Evolutionary conservation across 441 rosid species (phyloP).

Genomic region (Monsonia emarginata): DNA sequence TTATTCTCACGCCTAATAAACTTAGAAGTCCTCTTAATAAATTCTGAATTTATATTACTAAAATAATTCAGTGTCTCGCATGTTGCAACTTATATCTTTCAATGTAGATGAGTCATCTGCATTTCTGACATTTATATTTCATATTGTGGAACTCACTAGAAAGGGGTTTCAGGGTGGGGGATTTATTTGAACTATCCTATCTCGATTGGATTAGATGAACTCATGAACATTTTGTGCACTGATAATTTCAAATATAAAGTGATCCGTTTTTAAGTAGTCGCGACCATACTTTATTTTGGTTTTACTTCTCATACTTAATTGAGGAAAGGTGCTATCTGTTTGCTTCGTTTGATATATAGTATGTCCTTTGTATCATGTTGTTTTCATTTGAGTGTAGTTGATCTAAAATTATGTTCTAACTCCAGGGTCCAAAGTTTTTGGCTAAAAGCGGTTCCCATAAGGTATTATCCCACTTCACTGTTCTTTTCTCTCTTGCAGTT

Average conservation of each 20-base stretch:
- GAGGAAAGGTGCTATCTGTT: neutral
- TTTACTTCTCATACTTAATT: neutral
- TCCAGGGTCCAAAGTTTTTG: conserved; percentile 46
- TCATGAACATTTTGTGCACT: neutral
- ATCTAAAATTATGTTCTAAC: conserved; percentile 14
- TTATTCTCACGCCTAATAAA: neutral
- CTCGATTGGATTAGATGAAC: neutral
- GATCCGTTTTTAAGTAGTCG: neutral
- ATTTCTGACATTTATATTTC: neutral
- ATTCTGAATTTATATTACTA: neutral
- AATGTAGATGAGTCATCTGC: neutral
- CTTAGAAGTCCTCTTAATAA: neutral
- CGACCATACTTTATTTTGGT: neutral
- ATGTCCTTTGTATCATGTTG: neutral
- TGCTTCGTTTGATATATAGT: conserved; percentile 1
- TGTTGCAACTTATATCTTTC: neutral
- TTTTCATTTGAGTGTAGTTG: conserved; percentile 11
- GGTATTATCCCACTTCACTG: conserved; percentile 26
- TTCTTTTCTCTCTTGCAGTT: conserved; percentile 6
- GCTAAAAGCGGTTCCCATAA: conserved; percentile 55
- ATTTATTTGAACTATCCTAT: neutral
- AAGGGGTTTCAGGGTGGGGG: neutral
- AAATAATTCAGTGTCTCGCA: neutral
- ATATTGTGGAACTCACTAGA: neutral
- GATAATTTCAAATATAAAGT: neutral